phyloP scores from a whole-genome alignment of 2,329 filamentous ascomycete species.

The Diaporthe destruens region DNA sequence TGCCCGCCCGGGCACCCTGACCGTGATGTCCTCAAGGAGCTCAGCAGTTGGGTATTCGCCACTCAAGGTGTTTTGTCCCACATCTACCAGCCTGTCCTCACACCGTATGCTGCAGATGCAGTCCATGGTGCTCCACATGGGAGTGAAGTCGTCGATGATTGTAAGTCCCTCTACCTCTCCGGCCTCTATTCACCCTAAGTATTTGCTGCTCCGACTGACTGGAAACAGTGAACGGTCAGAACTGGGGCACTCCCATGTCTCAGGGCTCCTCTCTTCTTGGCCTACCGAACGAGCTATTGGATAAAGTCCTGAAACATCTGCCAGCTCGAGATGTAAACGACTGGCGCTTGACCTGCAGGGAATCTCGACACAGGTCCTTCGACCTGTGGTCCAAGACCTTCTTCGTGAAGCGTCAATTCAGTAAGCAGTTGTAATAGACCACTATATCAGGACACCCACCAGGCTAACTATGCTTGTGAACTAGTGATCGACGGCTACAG shows the following conservation, averaged over 20 bases:
- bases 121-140: too few species aligned
- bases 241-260: too few species aligned
- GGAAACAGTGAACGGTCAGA: neutral
- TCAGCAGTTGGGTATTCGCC: neutral
- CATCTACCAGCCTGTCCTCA: neutral
- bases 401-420: neutral
- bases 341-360: neutral
- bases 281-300: neutral
- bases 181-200: neutral
- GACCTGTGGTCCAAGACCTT: neutral
- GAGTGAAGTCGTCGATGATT: accelerated
- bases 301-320: neutral
- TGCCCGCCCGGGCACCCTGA: neutral
- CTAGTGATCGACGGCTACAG: constrained; percentile 1
- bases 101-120: too few species aligned
- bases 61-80: neutral
- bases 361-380: neutral
- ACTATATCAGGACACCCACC: accelerated
- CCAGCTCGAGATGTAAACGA: neutral
- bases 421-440: neutral
- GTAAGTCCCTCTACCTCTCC: neutral
- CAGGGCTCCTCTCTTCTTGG: neutral
- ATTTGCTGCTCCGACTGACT: neutral
- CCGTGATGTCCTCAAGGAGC: neutral
- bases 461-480: neutral